These are phyloP conservation scores for Carex pumila DNA, from an alignment of 176 grass and related monocot species.

Conservation along the genomic window DNA sequence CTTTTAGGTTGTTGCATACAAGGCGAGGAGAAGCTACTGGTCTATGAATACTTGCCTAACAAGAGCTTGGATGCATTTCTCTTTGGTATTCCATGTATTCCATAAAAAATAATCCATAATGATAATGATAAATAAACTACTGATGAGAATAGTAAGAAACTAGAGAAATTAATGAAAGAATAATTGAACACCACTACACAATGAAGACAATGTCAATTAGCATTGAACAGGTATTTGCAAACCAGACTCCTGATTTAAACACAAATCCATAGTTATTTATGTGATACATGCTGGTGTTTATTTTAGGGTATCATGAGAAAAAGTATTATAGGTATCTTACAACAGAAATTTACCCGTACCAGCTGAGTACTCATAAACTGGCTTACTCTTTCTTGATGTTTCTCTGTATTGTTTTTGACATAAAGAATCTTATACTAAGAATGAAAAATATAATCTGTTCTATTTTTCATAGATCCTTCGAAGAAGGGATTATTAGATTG, in stretches of 20 bases:
- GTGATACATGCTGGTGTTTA: background rate
- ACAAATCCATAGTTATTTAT: background rate
- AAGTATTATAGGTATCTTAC: background rate
- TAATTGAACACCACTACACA: background rate
- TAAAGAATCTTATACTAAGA: background rate
- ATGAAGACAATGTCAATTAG: background rate
- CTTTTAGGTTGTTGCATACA: constrained; percentile 33
- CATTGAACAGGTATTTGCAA: background rate
- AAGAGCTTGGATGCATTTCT: constrained; percentile 36
- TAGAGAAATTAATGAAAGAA: background rate
- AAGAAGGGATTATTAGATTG: constrained; percentile 27
- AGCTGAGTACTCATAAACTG: background rate
- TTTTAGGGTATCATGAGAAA: background rate
- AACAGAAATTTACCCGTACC: background rate
- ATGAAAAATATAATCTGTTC: background rate
- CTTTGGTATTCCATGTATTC: constrained; percentile 14
- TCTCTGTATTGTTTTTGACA: background rate
- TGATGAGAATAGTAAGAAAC: background rate
- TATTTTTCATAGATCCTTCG: constrained; percentile 18
- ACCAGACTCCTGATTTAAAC: background rate
- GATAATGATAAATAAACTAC: background rate
- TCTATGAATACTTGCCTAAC: constrained; percentile 39
- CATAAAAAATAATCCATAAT: background rate
- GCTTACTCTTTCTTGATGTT: background rate
- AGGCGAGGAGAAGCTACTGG: constrained; percentile 18